Evolutionary conservation across 768 basidiomycete genomes (phyloP).

Genomic region (Leccinellum rugosiceps): DNA sequence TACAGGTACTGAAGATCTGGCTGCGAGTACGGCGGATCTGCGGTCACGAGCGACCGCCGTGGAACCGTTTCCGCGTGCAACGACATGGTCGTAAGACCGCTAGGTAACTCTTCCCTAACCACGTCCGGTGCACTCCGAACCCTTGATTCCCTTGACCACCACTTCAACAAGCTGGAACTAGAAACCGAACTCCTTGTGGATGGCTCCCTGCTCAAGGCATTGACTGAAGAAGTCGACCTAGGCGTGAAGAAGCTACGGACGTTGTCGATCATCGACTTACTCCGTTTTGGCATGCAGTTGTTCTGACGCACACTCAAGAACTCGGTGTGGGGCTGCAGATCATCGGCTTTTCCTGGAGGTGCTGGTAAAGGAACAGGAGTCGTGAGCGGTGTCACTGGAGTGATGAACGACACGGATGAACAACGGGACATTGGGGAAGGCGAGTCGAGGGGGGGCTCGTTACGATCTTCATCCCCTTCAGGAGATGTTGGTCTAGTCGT

Average conservation of each 20-base stretch:
- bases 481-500: slow-evolving; percentile 16
- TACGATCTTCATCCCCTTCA: slow-evolving; percentile 24
- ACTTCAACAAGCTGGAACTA: slow-evolving; percentile 36
- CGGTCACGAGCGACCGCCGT: slow-evolving; percentile 9
- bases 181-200: slow-evolving; percentile 29
- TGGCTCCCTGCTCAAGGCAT: slow-evolving; percentile 26
- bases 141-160: slow-evolving; percentile 50
- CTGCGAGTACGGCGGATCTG: slow-evolving; percentile 29
- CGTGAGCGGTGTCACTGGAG: slow-evolving; percentile 24
- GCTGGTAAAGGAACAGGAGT: slow-evolving; percentile 12
- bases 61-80: slow-evolving; percentile 15
- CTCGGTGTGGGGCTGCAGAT: slow-evolving; percentile 26
- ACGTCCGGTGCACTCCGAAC: slow-evolving; percentile 52
- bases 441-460: slow-evolving; percentile 25
- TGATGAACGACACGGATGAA: slow-evolving; percentile 31
- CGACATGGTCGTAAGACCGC: slow-evolving; percentile 24
- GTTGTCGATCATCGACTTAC: slow-evolving; percentile 58
- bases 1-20: slow-evolving; percentile 29
- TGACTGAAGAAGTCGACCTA: slow-evolving; percentile 41
- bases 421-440: slow-evolving; percentile 41
- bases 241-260: slow-evolving; percentile 58
- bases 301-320: slow-evolving; percentile 22
- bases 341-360: slow-evolving; percentile 9
- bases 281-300: slow-evolving; percentile 38
- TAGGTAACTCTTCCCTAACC: slow-evolving; percentile 29